Evolutionary conservation across 768 basidiomycete species (phyloP), one percentile per base, ranked within the genome.

Genomic region (Lactarius psammicola): DNA sequence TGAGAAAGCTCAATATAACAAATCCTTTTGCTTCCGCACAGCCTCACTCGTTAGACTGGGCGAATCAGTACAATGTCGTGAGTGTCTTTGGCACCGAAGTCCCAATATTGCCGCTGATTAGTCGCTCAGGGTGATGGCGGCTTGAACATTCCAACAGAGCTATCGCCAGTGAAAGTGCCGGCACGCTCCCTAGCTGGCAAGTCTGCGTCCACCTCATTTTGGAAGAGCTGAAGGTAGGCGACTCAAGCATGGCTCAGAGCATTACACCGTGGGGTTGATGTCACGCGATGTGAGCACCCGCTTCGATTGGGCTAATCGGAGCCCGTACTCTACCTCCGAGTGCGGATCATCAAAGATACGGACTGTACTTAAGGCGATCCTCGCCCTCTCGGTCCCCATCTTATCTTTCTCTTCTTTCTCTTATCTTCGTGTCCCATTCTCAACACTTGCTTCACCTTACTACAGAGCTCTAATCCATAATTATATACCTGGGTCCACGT

Each of bases 121-220:
- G 4, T 62, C 31, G 17, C 58, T 54, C 59, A 68, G 66, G 69
- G 69, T 30, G 69, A 34, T 28, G 67, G 69, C 3, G 33, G 44
- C 31, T 51, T 68, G 20, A 26, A 60, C 20, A 70, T 70, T 15
- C 69, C 69, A 2, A 65, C 63, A 31, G 58, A 62, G 23, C 54
- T 70, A 9, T 70, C 69, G 13, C 69, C 69, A 8, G 54, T 70
- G 54, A 70, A 70, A 46, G 63, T 68, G 4, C 63, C 67, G 9
- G n/a, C 67, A 20, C 63, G 64, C 44, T 65, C 67, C 8, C 34
- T 61, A 49, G 59, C 59, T 4, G 30, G 59, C 11, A 65, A 44
- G 34, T 66, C 55, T 40, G 33, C 46, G 18, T 66, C 67, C 9
- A 23, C 28, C n/a, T 56, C 62, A 26, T 34, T 57, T 26, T 53